phyloP scores from a whole-genome alignment of 106 monocot genomes.

The Cymbidium sinense region DNA sequence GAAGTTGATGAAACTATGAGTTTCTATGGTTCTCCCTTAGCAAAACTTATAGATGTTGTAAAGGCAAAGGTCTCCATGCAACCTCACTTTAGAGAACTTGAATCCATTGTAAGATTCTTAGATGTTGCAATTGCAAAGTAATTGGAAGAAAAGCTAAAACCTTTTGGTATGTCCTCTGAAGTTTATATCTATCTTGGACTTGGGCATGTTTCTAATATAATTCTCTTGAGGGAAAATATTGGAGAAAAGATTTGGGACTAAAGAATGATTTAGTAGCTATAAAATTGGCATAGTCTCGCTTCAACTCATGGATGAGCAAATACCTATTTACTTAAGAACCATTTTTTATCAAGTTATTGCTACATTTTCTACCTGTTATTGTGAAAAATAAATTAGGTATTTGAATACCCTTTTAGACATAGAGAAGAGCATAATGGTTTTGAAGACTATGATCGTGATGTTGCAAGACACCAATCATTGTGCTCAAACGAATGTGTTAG shows the following conservation, averaged over 20 bases:
- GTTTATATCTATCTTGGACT: constrained; percentile 69
- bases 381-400: too few species aligned
- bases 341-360: background rate
- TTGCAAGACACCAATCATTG: too few species aligned
- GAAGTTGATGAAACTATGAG: constrained; percentile 87
- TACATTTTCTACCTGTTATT: background rate
- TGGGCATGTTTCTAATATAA: constrained; percentile 73
- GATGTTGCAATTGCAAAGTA: constrained; percentile 76
- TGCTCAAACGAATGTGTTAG: too few species aligned
- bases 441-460: too few species aligned
- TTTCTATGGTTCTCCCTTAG: constrained; percentile 79
- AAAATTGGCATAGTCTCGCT: constrained; percentile 79
- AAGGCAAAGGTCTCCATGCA: constrained; percentile 70
- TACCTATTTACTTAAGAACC: constrained; percentile 17
- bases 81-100: constrained; percentile 91
- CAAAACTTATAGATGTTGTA: constrained; percentile 76
- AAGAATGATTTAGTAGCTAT: constrained; percentile 52
- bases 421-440: too few species aligned
- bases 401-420: too few species aligned
- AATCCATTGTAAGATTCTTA: constrained; percentile 76
- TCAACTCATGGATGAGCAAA: constrained; percentile 74
- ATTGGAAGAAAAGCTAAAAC: constrained; percentile 72
- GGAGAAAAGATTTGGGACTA: constrained; percentile 80
- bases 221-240: constrained; percentile 64
- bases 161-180: constrained; percentile 57